phyloP scores from a whole-genome alignment of 140 eudicot genomes.

The Cichorium intybus region DNA sequence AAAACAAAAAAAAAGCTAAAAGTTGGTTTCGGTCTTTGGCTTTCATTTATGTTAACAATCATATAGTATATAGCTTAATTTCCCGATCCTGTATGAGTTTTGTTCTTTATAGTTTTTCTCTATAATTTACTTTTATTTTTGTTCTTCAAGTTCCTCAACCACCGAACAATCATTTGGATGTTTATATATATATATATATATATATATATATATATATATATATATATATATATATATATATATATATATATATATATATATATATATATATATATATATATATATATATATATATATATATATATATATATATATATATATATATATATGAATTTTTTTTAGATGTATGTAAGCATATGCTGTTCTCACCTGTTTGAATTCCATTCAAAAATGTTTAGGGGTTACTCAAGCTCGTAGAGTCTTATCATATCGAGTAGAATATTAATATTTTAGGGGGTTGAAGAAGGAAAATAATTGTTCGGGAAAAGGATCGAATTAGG shows the following conservation, averaged over 20 bases:
- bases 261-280: background rate
- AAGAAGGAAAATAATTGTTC: conserved; percentile 17
- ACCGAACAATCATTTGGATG: conserved; percentile 19
- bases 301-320: background rate
- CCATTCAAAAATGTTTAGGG: conserved; percentile 24
- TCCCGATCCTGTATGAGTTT: background rate
- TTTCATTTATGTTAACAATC: background rate
- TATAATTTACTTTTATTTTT: background rate
- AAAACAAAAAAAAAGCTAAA: background rate
- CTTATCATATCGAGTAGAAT: conserved; percentile 12
- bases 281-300: background rate
- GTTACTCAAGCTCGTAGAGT: conserved; percentile 14
- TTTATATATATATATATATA: background rate
- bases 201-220: no score
- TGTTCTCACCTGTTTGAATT: conserved; percentile 18
- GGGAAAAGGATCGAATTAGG: conserved; percentile 10
- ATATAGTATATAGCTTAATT: background rate
- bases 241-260: background rate
- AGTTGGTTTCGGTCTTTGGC: background rate
- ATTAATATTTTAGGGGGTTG: background rate
- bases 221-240: background rate
- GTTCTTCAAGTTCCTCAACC: conserved; percentile 23
- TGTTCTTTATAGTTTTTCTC: background rate
- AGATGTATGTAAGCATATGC: background rate
- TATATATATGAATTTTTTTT: no score